A percentile compares a stretch with the other conserved stretches of the same genome.
Conservation (phyloP, 192 early-diverging fungal genomes). For the Phycomyces nitens region DNA sequence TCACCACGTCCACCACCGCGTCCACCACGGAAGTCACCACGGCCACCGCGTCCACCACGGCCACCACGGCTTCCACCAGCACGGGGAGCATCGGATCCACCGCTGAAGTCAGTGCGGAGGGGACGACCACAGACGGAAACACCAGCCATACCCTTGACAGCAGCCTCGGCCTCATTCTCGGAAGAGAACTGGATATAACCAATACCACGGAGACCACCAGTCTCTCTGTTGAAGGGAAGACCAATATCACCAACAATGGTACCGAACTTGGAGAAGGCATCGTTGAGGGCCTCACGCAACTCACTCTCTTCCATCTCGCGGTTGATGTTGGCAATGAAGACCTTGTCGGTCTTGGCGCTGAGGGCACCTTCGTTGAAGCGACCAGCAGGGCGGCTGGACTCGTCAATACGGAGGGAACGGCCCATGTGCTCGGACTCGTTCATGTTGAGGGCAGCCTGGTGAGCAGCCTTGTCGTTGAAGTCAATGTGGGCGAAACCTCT, state of each 20-base stretch:
- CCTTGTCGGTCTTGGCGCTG: constrained; percentile 55
- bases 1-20: constrained; percentile 39
- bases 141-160: constrained; percentile 77
- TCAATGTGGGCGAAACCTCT: constrained; percentile 93
- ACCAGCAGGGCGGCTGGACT: constrained; percentile 50
- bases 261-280: constrained; percentile 63
- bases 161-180: constrained; percentile 64
- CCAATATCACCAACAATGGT: constrained; percentile 57
- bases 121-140: constrained; percentile 73
- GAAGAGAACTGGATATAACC: constrained; percentile 87
- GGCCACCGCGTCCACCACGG: constrained; percentile 50
- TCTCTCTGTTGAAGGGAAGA: constrained; percentile 73
- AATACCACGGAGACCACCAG: constrained; percentile 76
- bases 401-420: constrained; percentile 77
- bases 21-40: constrained; percentile 49
- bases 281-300: constrained; percentile 27
- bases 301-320: constrained; percentile 62
- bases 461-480: constrained; percentile 62
- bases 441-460: constrained; percentile 63
- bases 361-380: constrained; percentile 14
- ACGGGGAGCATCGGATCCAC: constrained; percentile 40
- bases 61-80: constrained; percentile 39
- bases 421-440: constrained; percentile 78
- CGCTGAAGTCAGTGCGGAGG: constrained; percentile 85
- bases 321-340: constrained; percentile 81